These are phyloP conservation scores for Phlyctochytrium bullatum DNA, from an alignment of 192 early-diverging fungal genomes.

Conservation along the genomic window DNA sequence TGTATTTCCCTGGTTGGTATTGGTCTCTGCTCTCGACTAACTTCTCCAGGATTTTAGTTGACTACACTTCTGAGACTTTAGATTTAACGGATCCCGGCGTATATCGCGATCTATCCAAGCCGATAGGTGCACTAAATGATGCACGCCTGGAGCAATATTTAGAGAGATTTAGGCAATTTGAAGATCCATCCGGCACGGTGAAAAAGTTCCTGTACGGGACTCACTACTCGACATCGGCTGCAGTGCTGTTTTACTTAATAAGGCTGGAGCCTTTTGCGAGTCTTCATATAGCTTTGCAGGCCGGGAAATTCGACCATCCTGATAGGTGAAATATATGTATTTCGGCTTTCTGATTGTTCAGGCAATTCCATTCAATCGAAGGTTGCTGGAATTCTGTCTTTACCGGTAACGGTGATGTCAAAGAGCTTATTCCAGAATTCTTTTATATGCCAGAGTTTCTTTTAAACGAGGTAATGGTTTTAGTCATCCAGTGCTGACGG, in stretches of 20 bases:
- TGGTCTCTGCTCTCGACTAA: constrained; percentile 18
- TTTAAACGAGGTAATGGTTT: constrained; percentile 44
- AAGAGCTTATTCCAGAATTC: constrained; percentile 95
- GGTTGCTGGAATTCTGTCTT: constrained; percentile 53
- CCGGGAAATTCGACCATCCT: constrained; percentile 56
- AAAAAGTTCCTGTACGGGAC: constrained; percentile 91
- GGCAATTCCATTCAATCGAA: constrained; percentile 58
- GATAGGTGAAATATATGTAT: constrained; percentile 28
- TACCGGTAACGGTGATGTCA: constrained; percentile 60
- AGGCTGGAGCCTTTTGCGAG: constrained; percentile 88
- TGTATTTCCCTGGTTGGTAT: constrained; percentile 90
- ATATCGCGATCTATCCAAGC: constrained; percentile 87
- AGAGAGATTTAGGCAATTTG: constrained; percentile 60
- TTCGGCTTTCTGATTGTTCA: neutral
- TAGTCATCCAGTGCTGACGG: constrained; percentile 29
- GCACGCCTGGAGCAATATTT: constrained; percentile 65
- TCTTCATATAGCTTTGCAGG: constrained; percentile 51
- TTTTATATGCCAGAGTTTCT: constrained; percentile 94
- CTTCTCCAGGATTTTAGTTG: constrained; percentile 27
- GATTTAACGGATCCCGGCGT: constrained; percentile 73
- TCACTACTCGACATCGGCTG: constrained; percentile 92
- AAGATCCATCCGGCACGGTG: constrained; percentile 56
- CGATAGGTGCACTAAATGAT: constrained; percentile 82
- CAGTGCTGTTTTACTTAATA: constrained; percentile 85
- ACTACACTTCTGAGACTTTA: constrained; percentile 48